phyloP scores from a whole-genome alignment of 2,329 filamentous ascomycete genomes.

The Cladosporium sp. region DNA sequence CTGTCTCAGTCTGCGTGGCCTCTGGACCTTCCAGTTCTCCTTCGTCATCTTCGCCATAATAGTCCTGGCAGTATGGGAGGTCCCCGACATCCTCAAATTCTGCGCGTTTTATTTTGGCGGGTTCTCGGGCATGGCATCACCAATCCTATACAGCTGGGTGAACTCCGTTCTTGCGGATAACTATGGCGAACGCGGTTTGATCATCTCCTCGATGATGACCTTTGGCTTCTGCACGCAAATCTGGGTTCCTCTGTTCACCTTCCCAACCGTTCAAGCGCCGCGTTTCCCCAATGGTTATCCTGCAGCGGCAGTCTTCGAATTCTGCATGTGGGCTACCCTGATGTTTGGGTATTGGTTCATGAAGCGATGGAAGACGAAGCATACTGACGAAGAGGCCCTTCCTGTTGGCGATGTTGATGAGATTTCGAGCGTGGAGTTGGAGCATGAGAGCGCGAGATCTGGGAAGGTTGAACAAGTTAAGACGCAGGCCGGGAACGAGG shows the following conservation, averaged over 20 bases:
- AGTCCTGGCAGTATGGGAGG: constrained; percentile 5
- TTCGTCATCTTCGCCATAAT: constrained; percentile 8
- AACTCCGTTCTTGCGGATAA: not conserved
- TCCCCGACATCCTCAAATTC: constrained; percentile 1
- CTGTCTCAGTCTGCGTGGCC: constrained; percentile 1
- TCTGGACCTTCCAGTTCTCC: constrained; percentile 1
- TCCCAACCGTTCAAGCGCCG: constrained; percentile 4
- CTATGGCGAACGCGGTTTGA: constrained; percentile 1
- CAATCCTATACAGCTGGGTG: constrained; percentile 5
- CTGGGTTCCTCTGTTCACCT: constrained; percentile 2
- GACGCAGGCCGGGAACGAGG: not conserved
- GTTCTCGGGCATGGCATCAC: constrained; percentile 4
- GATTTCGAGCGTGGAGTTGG: not conserved
- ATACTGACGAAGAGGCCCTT: not conserved
- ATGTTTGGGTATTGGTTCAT: constrained; percentile 1
- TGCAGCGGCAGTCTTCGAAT: constrained; percentile 2
- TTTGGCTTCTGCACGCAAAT: constrained; percentile 7
- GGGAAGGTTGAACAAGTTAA: not conserved
- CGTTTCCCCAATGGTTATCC: constrained; percentile 4
- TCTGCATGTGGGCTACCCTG: constrained; percentile 4
- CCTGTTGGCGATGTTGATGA: not conserved
- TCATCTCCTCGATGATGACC: constrained; percentile 1
- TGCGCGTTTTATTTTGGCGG: constrained; percentile 4
- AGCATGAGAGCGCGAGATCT: not conserved
- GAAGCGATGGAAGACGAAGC: constrained; percentile 2